Conservation (phyloP, 2,329 filamentous ascomycete genomes). For the Emergomyces pasteurianus region DNA sequence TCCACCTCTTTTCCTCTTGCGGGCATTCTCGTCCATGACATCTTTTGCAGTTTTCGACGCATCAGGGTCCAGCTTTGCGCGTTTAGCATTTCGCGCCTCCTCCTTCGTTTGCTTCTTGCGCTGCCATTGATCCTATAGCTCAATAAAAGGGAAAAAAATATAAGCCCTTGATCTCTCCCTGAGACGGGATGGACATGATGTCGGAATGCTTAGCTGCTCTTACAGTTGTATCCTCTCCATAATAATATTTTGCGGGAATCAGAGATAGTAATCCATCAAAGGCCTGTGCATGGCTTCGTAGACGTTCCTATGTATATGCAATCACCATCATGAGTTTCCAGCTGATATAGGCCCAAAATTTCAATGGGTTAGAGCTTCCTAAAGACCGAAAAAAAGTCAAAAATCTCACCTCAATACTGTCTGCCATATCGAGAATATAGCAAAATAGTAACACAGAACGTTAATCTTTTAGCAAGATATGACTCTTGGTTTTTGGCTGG, state of each 20-base stretch:
- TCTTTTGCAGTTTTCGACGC: slow-evolving; percentile 87
- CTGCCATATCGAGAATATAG: slow-evolving; percentile 6
- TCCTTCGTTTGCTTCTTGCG: slow-evolving; percentile 93
- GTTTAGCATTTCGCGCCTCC: slow-evolving; percentile 68
- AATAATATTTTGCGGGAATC: slow-evolving; percentile 84
- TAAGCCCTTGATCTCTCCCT: neutral
- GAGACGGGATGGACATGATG: neutral
- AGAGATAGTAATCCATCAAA: slow-evolving; percentile 80
- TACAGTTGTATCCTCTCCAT: slow-evolving; percentile 74
- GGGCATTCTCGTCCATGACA: slow-evolving; percentile 73
- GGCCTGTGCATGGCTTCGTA: slow-evolving; percentile 51
- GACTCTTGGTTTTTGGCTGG: neutral
- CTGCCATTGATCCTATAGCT: slow-evolving; percentile 72
- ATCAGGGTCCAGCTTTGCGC: slow-evolving; percentile 82
- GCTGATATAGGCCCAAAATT: neutral
- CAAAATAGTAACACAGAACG: neutral
- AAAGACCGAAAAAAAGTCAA: neutral
- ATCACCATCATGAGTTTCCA: slow-evolving; percentile 13
- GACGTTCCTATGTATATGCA: slow-evolving; percentile 30
- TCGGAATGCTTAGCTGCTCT: slow-evolving; percentile 26
- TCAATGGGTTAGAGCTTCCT: neutral
- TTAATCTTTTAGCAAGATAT: neutral
- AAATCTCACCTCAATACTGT: slow-evolving; percentile 12
- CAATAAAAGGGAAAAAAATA: slow-evolving; percentile 7
- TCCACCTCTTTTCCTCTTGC: slow-evolving; percentile 66